A percentile compares a stretch with the other conserved stretches of the same genome.
Evolutionary conservation across 768 basidiomycete genomes (phyloP).

Genomic region (Pleurotus tuoliensis): DNA sequence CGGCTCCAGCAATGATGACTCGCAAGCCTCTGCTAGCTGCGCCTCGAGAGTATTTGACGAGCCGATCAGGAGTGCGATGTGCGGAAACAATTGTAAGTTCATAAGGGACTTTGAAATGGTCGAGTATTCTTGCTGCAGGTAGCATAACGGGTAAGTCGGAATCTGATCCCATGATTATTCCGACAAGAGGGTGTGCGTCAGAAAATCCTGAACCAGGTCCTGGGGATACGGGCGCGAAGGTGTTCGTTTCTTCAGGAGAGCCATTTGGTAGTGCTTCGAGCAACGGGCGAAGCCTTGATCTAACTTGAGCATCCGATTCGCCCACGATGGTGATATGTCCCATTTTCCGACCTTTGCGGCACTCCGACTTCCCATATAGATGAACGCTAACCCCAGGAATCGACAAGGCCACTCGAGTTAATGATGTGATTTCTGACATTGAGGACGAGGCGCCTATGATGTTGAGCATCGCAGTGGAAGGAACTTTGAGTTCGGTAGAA

Average conservation of each 20-base stretch:
- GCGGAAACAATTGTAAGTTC: constrained; percentile 96
- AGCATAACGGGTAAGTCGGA: constrained; percentile 95
- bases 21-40: constrained; percentile 66
- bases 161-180: constrained; percentile 98
- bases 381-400: constrained; percentile 80
- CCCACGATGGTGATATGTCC: constrained; percentile 93
- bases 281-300: constrained; percentile 66
- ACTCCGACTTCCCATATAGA: constrained; percentile 92
- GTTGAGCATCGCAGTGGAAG: constrained; percentile 90
- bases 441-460: constrained; percentile 79
- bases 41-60: constrained; percentile 76
- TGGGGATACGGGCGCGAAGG: constrained; percentile 46
- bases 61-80: constrained; percentile 87
- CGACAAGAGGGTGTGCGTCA: constrained; percentile 72
- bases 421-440: constrained; percentile 53
- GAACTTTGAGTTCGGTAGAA: constrained; percentile 82
- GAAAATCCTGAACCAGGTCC: constrained; percentile 49
- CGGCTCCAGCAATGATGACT: constrained; percentile 90
- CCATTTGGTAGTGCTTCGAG: constrained; percentile 59
- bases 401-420: constrained; percentile 56
- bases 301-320: constrained; percentile 71
- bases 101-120: constrained; percentile 80
- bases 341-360: constrained; percentile 92
- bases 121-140: constrained; percentile 81
- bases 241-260: constrained; percentile 42